Evolutionary conservation across 2,329 filamentous ascomycete genomes (phyloP).

Genomic region (Calonectria hawksworthii): DNA sequence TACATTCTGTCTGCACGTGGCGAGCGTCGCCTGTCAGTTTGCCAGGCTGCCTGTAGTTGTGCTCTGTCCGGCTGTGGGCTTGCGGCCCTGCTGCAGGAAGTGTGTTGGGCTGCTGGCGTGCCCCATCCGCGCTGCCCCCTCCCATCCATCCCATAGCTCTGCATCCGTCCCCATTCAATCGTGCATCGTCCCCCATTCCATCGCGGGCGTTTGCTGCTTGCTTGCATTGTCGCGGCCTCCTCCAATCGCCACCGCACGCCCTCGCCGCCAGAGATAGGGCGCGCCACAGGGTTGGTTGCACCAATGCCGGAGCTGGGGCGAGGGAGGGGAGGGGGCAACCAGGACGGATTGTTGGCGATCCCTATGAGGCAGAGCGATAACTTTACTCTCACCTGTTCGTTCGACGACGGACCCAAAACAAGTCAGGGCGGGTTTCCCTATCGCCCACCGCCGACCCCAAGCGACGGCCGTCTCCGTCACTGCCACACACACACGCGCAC

Average conservation of each 20-base stretch:
- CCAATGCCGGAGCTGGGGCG: background rate
- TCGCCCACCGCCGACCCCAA: slow-evolving; percentile 6
- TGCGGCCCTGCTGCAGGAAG: slow-evolving; percentile 15
- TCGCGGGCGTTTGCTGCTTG: slow-evolving; percentile 4
- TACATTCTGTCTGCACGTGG: slow-evolving; percentile 9
- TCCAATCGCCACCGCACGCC: slow-evolving; percentile 28
- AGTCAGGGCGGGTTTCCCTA: slow-evolving; percentile 5
- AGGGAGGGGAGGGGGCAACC: background rate
- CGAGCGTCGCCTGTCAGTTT: background rate
- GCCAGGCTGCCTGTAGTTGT: background rate
- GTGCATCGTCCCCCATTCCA: slow-evolving; percentile 14
- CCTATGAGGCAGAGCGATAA: background rate
- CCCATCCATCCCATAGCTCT: background rate
- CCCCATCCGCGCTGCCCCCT: background rate
- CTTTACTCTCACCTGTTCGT: slow-evolving; percentile 5
- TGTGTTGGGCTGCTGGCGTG: background rate
- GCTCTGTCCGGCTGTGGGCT: slow-evolving; percentile 9
- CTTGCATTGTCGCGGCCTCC: slow-evolving; percentile 20
- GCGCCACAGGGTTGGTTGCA: slow-evolving; percentile 24
- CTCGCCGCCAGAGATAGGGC: slow-evolving; percentile 1
- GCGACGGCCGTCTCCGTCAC: slow-evolving; percentile 7
- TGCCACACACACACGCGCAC: background rate
- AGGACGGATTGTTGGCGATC: background rate
- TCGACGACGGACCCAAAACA: background rate
- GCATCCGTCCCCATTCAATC: background rate